Conservation (phyloP, 805 yeast species). For the Komagataella pastoris region DNA sequence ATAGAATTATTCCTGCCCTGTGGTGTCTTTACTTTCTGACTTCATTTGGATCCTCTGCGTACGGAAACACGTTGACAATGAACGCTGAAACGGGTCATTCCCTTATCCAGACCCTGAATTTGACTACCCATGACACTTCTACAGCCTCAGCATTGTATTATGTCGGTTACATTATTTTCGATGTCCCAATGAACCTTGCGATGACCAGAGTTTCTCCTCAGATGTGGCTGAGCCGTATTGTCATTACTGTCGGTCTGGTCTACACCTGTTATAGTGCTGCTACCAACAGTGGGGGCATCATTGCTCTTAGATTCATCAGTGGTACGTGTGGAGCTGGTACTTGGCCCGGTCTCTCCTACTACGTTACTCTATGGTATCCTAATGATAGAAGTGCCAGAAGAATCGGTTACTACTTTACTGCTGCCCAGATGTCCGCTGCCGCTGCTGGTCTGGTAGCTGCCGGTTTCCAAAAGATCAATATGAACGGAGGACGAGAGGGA, state of each 20-base stretch:
- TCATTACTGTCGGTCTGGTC: constrained; percentile 64
- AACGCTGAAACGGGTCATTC: constrained; percentile 52
- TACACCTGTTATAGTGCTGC: constrained; percentile 63
- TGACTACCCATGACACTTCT: constrained; percentile 45
- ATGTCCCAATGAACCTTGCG: constrained; percentile 75
- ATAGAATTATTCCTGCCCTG: constrained; percentile 66
- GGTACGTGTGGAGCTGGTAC: constrained; percentile 78
- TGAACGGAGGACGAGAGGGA: constrained; percentile 54
- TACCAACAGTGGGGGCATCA: constrained; percentile 40
- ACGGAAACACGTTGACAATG: constrained; percentile 75
- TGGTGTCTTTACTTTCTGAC: constrained; percentile 72
- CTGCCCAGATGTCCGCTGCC: constrained; percentile 86
- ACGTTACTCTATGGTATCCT: constrained; percentile 78
- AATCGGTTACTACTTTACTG: constrained; percentile 83
- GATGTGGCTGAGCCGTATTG: constrained; percentile 72
- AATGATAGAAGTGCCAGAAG: constrained; percentile 61
- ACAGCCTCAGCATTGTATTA: constrained; percentile 72
- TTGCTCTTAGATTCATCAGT: constrained; percentile 57
- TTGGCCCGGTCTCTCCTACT: constrained; percentile 86
- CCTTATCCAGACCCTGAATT: constrained; percentile 31
- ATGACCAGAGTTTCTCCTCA: constrained; percentile 83
- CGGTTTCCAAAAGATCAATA: constrained; percentile 78
- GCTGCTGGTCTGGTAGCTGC: constrained; percentile 81
- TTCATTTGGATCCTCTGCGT: constrained; percentile 66
- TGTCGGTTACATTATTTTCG: constrained; percentile 75